These are phyloP conservation scores for Globisporangium nunn DNA, from an alignment of 352 stramenopile species.

Conservation along the genomic window DNA sequence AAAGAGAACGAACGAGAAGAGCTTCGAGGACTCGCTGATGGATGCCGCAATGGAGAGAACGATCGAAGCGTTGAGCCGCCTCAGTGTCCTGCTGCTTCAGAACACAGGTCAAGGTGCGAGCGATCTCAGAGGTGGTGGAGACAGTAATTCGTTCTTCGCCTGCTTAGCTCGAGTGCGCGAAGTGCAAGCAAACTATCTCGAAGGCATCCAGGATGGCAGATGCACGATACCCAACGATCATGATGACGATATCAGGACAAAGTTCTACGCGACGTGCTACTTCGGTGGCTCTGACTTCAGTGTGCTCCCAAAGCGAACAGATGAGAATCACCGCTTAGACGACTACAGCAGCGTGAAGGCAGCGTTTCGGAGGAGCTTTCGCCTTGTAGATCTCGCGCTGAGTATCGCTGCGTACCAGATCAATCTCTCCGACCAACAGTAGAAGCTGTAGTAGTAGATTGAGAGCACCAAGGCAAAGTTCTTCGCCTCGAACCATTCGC, in stretches of 20 bases:
- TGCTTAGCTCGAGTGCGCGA: not conserved
- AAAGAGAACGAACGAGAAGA: not conserved
- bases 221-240: not conserved
- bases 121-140: not conserved
- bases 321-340: slow-evolving; percentile 1
- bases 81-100: slow-evolving; percentile 6
- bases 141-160: not conserved
- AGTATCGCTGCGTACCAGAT: slow-evolving; percentile 8
- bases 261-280: slow-evolving; percentile 11
- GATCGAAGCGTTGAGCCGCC: slow-evolving; percentile 4
- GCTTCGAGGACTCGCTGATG: not conserved
- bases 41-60: not conserved
- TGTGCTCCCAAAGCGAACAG: not conserved
- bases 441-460: not conserved
- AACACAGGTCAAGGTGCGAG: not conserved
- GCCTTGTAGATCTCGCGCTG: slow-evolving; percentile 5
- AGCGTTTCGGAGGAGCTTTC: slow-evolving; percentile 5
- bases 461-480: too few species aligned
- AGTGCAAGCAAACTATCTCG: slow-evolving; percentile 5
- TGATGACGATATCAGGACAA: not conserved
- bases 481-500: too few species aligned
- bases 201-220: slow-evolving; percentile 3
- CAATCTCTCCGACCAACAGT: not conserved
- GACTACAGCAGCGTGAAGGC: slow-evolving; percentile 8
- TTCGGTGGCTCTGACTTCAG: slow-evolving; percentile 7